These are phyloP conservation scores for Barbarea vulgaris DNA, from an alignment of 345 rosid species.

Conservation along the genomic window DNA sequence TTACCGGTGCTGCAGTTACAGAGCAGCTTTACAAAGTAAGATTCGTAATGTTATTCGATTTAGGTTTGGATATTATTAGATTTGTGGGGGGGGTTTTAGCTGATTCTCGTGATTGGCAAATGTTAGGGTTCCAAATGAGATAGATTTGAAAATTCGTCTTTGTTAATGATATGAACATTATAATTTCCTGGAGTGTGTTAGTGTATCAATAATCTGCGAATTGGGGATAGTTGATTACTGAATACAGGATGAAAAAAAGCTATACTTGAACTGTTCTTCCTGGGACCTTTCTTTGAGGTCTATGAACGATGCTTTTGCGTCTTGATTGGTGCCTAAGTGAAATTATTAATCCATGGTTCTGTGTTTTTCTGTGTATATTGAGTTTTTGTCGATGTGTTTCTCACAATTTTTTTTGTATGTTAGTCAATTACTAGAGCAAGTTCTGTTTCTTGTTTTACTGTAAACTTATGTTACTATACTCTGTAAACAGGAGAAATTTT, in stretches of 20 bases:
- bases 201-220: background rate
- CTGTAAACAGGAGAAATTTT: slow-evolving; percentile 73
- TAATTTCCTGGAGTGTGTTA: background rate
- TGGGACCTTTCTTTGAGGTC: background rate
- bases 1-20: slow-evolving; percentile 73
- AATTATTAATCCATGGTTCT: background rate
- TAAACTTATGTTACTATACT: slow-evolving; percentile 7
- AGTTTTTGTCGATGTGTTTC: background rate
- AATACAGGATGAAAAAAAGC: background rate
- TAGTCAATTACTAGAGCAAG: slow-evolving; percentile 1
- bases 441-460: slow-evolving; percentile 13
- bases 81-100: background rate
- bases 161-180: background rate
- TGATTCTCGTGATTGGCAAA: slow-evolving; percentile 23
- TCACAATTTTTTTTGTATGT: background rate
- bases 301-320: background rate
- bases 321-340: background rate
- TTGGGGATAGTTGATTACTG: background rate
- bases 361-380: background rate
- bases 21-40: slow-evolving; percentile 88
- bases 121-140: slow-evolving; percentile 27
- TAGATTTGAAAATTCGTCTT: background rate
- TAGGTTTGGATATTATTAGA: background rate
- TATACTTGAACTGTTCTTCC: slow-evolving; percentile 1
- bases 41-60: background rate